Base-by-base conservation (phyloP, 306 rosid genomes). In the Acacia acuminata region DNA sequence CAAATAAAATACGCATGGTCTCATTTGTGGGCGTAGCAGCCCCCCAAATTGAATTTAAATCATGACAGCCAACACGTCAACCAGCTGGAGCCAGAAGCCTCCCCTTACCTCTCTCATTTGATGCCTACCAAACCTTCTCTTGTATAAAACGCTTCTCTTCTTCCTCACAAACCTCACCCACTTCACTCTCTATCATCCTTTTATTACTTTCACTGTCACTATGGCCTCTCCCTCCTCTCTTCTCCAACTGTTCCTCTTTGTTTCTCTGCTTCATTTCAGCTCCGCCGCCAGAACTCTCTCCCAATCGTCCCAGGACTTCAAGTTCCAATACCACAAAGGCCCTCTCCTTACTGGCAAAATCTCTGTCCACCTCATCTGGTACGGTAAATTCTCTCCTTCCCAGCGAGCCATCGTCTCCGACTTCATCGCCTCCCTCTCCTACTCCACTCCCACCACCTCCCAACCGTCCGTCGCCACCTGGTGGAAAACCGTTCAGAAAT, bases 291-390 rank as follows among this genome's bases (percentile, higher is more conserved):
- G 94, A 32, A 86, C 2, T 24, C 87, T 89, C 27, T 15, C 86
- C 13, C 72, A 73, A 20, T 71, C 90, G 56, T 82, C 88, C 19
- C 79, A 85, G 7, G 74, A 76, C 5, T 3, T 92, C 12, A 77
- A 82, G 4, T 92, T 94, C 67, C 86, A 90, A 50, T 94, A 91
- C 92, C 98, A 94, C 84, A 90, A 87, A 22, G 98, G 98, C 55
- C 84, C 93, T 72, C 95, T 94, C 44, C 91, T 92, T 2, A 38
- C 58, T 0, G 93, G 94, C 0, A 84, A 87, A 47, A 66, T 86
- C 84, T 79, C 94, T 70, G 19, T 90, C 74, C 90, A 94, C 79
- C 87, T 94, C 14, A 88, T 94, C 4, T 94, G 95, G 95, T 94
- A 94, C 53, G 98, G 94, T 5, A 85, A 81, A 11, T 94, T 94